Conservation (phyloP, 352 stramenopile genomes). For the Blastocystis sp. region DNA sequence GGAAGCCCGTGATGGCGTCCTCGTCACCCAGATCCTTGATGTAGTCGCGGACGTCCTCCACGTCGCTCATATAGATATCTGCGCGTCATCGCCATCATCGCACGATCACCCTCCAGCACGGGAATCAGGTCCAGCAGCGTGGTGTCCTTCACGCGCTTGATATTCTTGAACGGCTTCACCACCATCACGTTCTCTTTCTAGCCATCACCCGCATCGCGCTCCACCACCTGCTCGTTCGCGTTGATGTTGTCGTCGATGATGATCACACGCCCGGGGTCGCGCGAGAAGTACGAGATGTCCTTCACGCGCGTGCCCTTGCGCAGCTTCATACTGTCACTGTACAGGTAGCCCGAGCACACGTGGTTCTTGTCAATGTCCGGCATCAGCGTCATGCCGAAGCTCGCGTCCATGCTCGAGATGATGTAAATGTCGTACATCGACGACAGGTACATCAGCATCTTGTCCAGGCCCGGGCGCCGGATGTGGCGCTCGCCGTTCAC, state of each 20-base stretch:
- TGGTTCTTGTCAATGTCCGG: not conserved
- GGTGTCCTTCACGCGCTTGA: not conserved
- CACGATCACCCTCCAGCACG: conserved; percentile 13
- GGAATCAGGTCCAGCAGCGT: conserved; percentile 49
- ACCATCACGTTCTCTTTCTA: conserved; percentile 49
- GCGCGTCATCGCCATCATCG: not conserved
- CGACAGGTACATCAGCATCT: conserved; percentile 48
- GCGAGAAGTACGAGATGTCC: conserved; percentile 6
- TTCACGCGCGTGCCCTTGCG: not conserved
- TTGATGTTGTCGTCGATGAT: conserved; percentile 3
- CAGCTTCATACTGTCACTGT: not conserved
- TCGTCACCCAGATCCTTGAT: not conserved
- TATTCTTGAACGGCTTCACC: conserved; percentile 27
- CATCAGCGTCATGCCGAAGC: not conserved
- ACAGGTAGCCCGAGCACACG: not conserved
- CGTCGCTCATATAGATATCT: conserved; percentile 23
- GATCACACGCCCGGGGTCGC: conserved; percentile 6
- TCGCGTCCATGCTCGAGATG: not conserved
- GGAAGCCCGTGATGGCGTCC: not conserved
- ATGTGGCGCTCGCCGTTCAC: conserved; percentile 19
- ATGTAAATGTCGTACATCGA: conserved; percentile 34
- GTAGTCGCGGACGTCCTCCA: conserved; percentile 23
- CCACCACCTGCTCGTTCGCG: not conserved
- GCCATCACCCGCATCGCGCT: not conserved
- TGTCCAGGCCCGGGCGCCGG: conserved; percentile 9